A percentile compares a stretch with the other conserved stretches of the same genome.
These are phyloP conservation scores for Silene coronaria DNA, from an alignment of 179 eudicot genomes.

Conservation along the genomic window DNA sequence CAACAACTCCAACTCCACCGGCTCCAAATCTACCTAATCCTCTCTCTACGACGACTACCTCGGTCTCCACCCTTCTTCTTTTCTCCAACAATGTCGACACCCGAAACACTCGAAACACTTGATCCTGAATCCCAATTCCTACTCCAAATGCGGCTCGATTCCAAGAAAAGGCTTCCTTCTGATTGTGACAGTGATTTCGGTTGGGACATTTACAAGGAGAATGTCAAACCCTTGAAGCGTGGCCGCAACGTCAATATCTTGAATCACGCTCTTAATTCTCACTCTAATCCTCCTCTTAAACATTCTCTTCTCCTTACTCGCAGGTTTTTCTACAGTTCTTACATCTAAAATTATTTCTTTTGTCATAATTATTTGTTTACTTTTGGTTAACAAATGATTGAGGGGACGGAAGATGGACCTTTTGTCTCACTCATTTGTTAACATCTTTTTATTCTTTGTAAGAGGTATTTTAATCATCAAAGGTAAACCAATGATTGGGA, in stretches of 20 bases:
- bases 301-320: conserved; percentile 52
- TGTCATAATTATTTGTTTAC: too few species aligned
- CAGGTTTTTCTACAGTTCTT: conserved; percentile 31
- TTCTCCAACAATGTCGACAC: not conserved
- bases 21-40: not conserved
- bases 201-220: conserved; percentile 89
- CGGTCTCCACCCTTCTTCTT: not conserved
- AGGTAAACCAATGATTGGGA: too few species aligned
- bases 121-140: conserved; percentile 62
- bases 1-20: too few species aligned
- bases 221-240: conserved; percentile 74
- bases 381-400: too few species aligned
- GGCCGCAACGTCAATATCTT: conserved; percentile 67
- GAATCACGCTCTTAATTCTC: conserved; percentile 64
- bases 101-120: conserved; percentile 14
- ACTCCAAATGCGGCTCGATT: conserved; percentile 35
- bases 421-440: too few species aligned
- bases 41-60: not conserved
- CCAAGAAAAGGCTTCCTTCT: not conserved
- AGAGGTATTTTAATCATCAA: too few species aligned
- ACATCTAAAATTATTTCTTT: not conserved
- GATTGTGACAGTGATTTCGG: conserved; percentile 33
- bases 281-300: conserved; percentile 40
- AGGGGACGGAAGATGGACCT: too few species aligned
- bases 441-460: too few species aligned